These are phyloP conservation scores for Cryptococcus sp. DNA, from an alignment of 1,284 basidiomycete genomes.

Conservation along the genomic window DNA sequence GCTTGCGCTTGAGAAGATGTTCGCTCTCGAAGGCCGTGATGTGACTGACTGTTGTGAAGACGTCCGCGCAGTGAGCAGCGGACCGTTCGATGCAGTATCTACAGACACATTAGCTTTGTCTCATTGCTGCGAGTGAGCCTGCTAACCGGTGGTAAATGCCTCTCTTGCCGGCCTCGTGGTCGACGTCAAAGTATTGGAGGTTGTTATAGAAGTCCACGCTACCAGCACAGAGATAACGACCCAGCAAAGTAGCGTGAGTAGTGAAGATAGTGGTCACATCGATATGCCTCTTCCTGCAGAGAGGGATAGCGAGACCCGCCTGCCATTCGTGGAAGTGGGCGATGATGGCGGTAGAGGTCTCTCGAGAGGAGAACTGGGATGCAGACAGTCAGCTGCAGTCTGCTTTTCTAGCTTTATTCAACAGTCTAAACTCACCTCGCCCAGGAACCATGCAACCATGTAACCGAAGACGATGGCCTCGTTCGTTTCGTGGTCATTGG, in stretches of 20 bases:
- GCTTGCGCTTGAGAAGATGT: conserved; percentile 94
- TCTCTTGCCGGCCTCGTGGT: conserved; percentile 97
- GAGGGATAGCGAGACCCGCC: conserved; percentile 92
- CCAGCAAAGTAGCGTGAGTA: conserved; percentile 96
- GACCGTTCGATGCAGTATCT: conserved; percentile 96
- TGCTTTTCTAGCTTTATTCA: not conserved
- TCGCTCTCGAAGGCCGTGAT: conserved; percentile 97
- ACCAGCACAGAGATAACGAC: conserved; percentile 95
- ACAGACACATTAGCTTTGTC: conserved; percentile 56
- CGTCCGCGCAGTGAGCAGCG: conserved; percentile 91
- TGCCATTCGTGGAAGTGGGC: conserved; percentile 99
- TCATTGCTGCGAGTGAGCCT: not conserved
- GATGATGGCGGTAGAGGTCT: conserved; percentile 80
- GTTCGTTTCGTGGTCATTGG: conserved; percentile 96
- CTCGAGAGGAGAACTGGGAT: conserved; percentile 71
- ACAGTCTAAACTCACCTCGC: conserved; percentile 66
- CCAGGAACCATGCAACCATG: conserved; percentile 98
- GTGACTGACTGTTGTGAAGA: conserved; percentile 97
- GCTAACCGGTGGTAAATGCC: conserved; percentile 73
- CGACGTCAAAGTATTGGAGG: conserved; percentile 97
- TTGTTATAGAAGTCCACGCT: conserved; percentile 99
- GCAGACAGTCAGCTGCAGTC: conserved; percentile 5
- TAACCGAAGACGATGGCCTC: conserved; percentile 99
- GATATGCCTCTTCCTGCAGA: conserved; percentile 93
- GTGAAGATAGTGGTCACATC: conserved; percentile 98